phyloP scores from a whole-genome alignment of 306 rosid species.

The Potentilla sterilis region DNA sequence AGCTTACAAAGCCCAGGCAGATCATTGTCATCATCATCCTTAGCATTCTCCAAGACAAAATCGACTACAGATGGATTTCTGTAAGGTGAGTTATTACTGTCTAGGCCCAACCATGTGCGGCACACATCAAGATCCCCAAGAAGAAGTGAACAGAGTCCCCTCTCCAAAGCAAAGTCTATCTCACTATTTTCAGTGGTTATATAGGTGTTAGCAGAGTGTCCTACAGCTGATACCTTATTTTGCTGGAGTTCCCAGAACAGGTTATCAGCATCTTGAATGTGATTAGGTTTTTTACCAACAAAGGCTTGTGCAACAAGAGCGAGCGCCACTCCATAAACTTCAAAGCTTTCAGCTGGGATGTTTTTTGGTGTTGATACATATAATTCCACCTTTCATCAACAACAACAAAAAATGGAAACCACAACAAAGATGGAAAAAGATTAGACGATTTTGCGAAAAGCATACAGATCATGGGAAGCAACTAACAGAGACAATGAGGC shows the following conservation, averaged over 20 bases:
- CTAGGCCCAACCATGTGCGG: slow-evolving; percentile 87
- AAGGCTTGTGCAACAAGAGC: slow-evolving; percentile 93
- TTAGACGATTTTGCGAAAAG: slow-evolving; percentile 4
- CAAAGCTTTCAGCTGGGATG: slow-evolving; percentile 95
- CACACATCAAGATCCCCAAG: slow-evolving; percentile 88
- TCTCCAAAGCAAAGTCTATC: slow-evolving; percentile 83
- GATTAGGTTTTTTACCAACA: slow-evolving; percentile 84
- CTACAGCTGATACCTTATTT: slow-evolving; percentile 53
- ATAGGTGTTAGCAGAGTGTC: slow-evolving; percentile 47
- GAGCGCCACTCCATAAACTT: slow-evolving; percentile 94
- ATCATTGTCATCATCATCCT: slow-evolving; percentile 73
- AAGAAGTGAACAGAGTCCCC: slow-evolving; percentile 95
- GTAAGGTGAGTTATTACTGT: slow-evolving; percentile 62
- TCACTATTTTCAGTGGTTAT: slow-evolving; percentile 57
- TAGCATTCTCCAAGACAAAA: slow-evolving; percentile 69
- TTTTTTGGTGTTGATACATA: slow-evolving; percentile 90
- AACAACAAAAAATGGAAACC: neutral
- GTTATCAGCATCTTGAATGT: slow-evolving; percentile 84
- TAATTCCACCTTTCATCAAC: slow-evolving; percentile 72
- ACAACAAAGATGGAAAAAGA: neutral
- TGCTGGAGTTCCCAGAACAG: slow-evolving; percentile 95
- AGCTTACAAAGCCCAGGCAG: slow-evolving; percentile 94
- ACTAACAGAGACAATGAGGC: slow-evolving; percentile 11
- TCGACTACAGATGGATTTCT: slow-evolving; percentile 79
- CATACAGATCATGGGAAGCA: neutral